A percentile compares a stretch with the other conserved stretches of the same genome.
phyloP scores from a whole-genome alignment of 2,329 filamentous ascomycete genomes.

The Fusarium beomiforme region DNA sequence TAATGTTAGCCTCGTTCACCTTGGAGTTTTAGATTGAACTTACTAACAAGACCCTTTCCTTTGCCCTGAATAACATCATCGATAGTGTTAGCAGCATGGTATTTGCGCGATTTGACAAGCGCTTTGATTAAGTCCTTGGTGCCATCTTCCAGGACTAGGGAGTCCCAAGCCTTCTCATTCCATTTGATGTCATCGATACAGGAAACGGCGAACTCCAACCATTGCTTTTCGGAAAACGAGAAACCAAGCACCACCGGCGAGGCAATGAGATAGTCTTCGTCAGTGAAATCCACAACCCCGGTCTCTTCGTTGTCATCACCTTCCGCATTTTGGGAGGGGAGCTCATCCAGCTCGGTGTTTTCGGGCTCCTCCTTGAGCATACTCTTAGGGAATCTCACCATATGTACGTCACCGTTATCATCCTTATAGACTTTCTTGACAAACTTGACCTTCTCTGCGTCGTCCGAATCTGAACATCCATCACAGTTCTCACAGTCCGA shows the following conservation, averaged over 20 bases:
- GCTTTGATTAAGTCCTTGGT: constrained; percentile 75
- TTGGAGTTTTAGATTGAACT: constrained; percentile 37
- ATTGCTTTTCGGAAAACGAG: constrained; percentile 86
- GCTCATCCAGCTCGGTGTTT: constrained; percentile 65
- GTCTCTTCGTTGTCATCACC: not conserved
- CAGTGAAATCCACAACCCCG: constrained; percentile 66
- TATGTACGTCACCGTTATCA: constrained; percentile 50
- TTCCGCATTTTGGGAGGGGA: constrained; percentile 48
- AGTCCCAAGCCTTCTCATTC: constrained; percentile 85
- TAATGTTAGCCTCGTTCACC: constrained; percentile 25
- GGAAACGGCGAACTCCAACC: constrained; percentile 87
- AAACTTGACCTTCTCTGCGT: constrained; percentile 54
- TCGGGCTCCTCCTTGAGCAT: constrained; percentile 45
- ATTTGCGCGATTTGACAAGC: constrained; percentile 85
- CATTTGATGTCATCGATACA: constrained; percentile 83
- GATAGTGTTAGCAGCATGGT: constrained; percentile 81
- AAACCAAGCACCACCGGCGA: constrained; percentile 89
- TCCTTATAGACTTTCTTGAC: constrained; percentile 64
- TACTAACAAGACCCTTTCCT: constrained; percentile 81
- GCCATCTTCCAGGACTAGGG: constrained; percentile 74
- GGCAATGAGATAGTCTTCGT: constrained; percentile 85
- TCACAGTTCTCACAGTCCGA: constrained; percentile 52
- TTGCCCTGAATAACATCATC: constrained; percentile 87
- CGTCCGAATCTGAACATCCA: constrained; percentile 54
- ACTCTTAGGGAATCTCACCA: constrained; percentile 45